A percentile compares a stretch with the other conserved stretches of the same genome.
phyloP scores from a whole-genome alignment of 768 basidiomycete genomes.

The Trametes maxima region DNA sequence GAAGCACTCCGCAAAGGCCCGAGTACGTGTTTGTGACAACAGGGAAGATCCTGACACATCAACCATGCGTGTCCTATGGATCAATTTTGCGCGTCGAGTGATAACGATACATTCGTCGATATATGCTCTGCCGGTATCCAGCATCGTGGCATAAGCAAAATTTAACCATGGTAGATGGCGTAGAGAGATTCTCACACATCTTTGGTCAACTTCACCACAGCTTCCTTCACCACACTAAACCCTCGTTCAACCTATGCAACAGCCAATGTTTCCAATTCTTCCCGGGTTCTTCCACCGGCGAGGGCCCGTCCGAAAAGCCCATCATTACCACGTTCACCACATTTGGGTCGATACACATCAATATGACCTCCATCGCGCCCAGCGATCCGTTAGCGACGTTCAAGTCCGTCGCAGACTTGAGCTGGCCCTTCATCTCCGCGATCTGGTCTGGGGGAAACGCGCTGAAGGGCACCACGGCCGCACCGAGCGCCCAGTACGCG shows the following conservation, averaged over 20 bases:
- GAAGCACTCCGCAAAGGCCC: no score
- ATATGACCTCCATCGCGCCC: constrained; percentile 18
- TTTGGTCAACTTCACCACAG: not conserved
- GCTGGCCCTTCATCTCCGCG: constrained; percentile 24
- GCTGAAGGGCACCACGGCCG: constrained; percentile 17
- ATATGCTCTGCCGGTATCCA: no score
- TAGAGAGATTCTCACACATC: not conserved
- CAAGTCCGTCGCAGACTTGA: constrained; percentile 5
- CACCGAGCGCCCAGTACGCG: constrained; percentile 15
- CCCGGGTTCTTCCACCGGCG: constrained; percentile 9
- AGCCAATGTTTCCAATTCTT: constrained; percentile 15
- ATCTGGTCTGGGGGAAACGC: constrained; percentile 14
- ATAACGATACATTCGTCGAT: no score
- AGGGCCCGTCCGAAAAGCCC: constrained; percentile 11
- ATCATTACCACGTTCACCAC: constrained; percentile 20
- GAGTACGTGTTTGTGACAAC: no score
- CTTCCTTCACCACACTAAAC: not conserved
- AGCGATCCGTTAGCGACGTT: constrained; percentile 10
- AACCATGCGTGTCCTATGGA: no score
- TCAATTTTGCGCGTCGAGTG: no score
- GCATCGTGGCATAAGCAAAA: no score
- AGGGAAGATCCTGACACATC: no score
- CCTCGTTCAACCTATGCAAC: constrained; percentile 7
- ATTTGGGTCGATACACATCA: constrained; percentile 14
- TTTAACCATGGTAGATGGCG: no score